Conservation (phyloP, 2,329 filamentous ascomycete species). For the Helicocarpus griseus region DNA sequence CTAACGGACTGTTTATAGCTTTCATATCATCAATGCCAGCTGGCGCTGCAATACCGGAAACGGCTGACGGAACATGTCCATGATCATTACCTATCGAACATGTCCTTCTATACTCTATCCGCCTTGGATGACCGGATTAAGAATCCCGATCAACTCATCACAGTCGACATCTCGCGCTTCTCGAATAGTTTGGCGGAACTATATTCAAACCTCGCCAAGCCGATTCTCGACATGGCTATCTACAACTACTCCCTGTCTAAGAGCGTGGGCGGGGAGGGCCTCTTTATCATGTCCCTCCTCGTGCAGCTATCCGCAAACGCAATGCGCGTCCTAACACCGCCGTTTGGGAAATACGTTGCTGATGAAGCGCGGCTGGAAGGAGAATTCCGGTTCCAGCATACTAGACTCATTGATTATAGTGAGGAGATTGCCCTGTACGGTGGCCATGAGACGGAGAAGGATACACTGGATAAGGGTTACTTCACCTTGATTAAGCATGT, state of each 20-base stretch:
- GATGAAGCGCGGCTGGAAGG: constrained; percentile 91
- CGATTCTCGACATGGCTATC: constrained; percentile 86
- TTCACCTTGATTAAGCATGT: constrained; percentile 99
- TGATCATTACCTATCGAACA: constrained; percentile 88
- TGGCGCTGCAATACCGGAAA: constrained; percentile 86
- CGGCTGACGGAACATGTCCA: constrained; percentile 91
- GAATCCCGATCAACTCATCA: constrained; percentile 95
- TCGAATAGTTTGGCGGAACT: constrained; percentile 89
- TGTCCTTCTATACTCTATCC: constrained; percentile 95
- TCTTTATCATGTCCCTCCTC: constrained; percentile 89
- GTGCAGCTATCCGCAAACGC: constrained; percentile 87
- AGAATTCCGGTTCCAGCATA: constrained; percentile 93
- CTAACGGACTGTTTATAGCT: constrained; percentile 45
- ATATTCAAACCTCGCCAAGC: constrained; percentile 94
- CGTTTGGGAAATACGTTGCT: constrained; percentile 94
- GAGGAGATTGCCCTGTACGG: constrained; percentile 90
- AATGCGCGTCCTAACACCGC: constrained; percentile 89
- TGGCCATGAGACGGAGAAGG: constrained; percentile 89
- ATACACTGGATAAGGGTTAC: constrained; percentile 94
- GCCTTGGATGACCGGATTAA: constrained; percentile 95
- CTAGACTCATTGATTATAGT: constrained; percentile 85
- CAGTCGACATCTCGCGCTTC: constrained; percentile 92
- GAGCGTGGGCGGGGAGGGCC: constrained; percentile 89
- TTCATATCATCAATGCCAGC: constrained; percentile 91
- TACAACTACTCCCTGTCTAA: constrained; percentile 92